phyloP scores from a whole-genome alignment of 2,329 filamentous ascomycete species.

The Biscogniauxia mediterranea region DNA sequence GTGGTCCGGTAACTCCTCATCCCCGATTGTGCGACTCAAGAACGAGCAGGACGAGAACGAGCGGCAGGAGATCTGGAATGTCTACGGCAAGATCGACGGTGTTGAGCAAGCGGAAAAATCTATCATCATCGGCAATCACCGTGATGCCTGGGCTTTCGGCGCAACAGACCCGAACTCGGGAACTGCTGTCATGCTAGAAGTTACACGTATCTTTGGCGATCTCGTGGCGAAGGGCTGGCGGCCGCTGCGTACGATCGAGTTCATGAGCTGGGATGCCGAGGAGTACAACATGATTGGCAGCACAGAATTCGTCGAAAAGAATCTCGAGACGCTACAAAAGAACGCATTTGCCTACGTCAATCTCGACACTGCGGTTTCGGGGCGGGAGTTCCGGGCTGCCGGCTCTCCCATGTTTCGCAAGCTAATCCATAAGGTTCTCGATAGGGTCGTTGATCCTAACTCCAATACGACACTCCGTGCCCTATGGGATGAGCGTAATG shows the following conservation, averaged over 20 bases:
- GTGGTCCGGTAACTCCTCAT: slow-evolving; percentile 77
- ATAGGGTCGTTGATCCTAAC: slow-evolving; percentile 70
- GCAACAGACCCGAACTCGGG: slow-evolving; percentile 83
- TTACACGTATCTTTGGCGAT: slow-evolving; percentile 80
- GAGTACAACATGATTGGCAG: slow-evolving; percentile 94
- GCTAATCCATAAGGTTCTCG: slow-evolving; percentile 69
- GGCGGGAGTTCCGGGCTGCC: slow-evolving; percentile 70
- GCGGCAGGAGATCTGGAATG: slow-evolving; percentile 86
- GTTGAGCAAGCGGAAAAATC: slow-evolving; percentile 79
- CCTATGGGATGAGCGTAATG: slow-evolving; percentile 68
- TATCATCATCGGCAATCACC: slow-evolving; percentile 88
- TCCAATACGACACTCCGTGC: slow-evolving; percentile 70
- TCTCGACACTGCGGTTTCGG: slow-evolving; percentile 78
- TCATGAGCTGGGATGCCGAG: slow-evolving; percentile 93
- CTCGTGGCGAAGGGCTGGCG: slow-evolving; percentile 78
- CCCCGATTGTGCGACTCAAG: slow-evolving; percentile 75
- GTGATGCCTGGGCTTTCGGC: slow-evolving; percentile 89
- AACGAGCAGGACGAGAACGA: slow-evolving; percentile 85
- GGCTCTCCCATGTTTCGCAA: slow-evolving; percentile 79
- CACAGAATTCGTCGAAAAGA: slow-evolving; percentile 90
- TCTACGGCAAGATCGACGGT: slow-evolving; percentile 81
- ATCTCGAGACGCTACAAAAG: slow-evolving; percentile 67
- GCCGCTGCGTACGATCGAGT: slow-evolving; percentile 90
- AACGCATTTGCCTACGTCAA: slow-evolving; percentile 89
- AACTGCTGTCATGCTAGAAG: slow-evolving; percentile 86